Evolutionary conservation across 805 yeast genomes (phyloP), one percentile per base, ranked within the genome.

Genomic region (Naumovozyma dairenensis): DNA sequence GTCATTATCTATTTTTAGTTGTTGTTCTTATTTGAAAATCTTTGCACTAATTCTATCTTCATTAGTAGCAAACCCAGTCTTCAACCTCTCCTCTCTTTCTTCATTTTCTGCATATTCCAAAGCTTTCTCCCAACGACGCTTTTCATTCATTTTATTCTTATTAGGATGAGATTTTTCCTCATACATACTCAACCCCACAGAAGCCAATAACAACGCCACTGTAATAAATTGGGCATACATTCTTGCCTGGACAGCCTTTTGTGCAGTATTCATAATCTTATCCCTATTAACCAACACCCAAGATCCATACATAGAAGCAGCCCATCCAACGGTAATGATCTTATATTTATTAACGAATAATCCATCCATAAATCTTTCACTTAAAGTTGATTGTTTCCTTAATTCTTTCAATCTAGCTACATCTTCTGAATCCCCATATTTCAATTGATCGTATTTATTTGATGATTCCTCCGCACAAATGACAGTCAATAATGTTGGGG

Each of bases 161-260:
- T 60, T 59, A 35, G 65, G 65, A 41, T 60, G 71, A 43, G 71
- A 56, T 44, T 74, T 69, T 43, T 71, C 75, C 46, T 80, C 85
- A 43, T 74, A 77, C 59, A 76, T 69, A 29, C 77, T 66, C 44
- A 78, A 60, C 33, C 76, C 75, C 49, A 84, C 69, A 0, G 92
- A 74, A 16, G 77, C 85, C 35, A 83, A 58, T 43, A 83, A 61
- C 40, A 83, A 61, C 8, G 71, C 70, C 34, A 84, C 86, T 2
- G 94, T 80, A 35, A 81, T 60, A 43, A 80, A 82, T 59, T 84
- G 94, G 8, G 94, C 94, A 53, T 83, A 83, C 81, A 83, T 83
- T 71, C 94, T 77, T 21, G 93, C 93, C 54, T 80, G 87, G 21
- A 80, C 92, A 31, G 81, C 73, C 57, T 81, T 84, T 62, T 84